A percentile compares a stretch with the other conserved stretches of the same genome.
Evolutionary conservation across 257 asterid genomes (phyloP).

Genomic region (Salvia hispanica): DNA sequence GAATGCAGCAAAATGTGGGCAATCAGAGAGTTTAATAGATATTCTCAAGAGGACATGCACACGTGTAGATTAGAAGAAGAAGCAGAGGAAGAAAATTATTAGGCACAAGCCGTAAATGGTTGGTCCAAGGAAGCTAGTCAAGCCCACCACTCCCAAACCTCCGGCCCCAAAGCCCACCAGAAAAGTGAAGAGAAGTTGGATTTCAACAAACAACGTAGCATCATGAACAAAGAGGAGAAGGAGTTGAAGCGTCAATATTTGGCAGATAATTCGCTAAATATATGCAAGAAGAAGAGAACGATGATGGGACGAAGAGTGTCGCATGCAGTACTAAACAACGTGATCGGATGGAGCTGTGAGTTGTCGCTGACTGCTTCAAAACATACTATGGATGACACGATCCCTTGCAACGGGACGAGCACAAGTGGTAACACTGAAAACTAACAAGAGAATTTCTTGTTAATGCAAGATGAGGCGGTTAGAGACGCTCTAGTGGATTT

Average conservation of each 20-base stretch:
- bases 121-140: slow-evolving; percentile 41
- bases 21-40: slow-evolving; percentile 8
- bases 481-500: slow-evolving; percentile 28
- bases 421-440: neutral
- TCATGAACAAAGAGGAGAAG: neutral
- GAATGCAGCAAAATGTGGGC: neutral
- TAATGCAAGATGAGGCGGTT: slow-evolving; percentile 25
- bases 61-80: slow-evolving; percentile 7
- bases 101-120: slow-evolving; percentile 50
- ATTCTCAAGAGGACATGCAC: slow-evolving; percentile 20
- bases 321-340: slow-evolving; percentile 1
- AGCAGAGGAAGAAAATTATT: slow-evolving; percentile 27
- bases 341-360: neutral
- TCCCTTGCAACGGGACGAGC: neutral
- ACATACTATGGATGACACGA: too few species aligned
- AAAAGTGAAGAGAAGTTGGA: slow-evolving; percentile 23
- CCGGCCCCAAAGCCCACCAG: slow-evolving; percentile 29
- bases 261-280: neutral
- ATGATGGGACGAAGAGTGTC: slow-evolving; percentile 26
- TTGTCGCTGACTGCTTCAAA: too few species aligned
- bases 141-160: slow-evolving; percentile 37
- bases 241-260: neutral
- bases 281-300: slow-evolving; percentile 38
- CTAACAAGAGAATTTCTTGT: neutral
- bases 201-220: slow-evolving; percentile 16